Evolutionary conservation across 2,329 filamentous ascomycete species (phyloP).

Genomic region (Catunica adiposa): DNA sequence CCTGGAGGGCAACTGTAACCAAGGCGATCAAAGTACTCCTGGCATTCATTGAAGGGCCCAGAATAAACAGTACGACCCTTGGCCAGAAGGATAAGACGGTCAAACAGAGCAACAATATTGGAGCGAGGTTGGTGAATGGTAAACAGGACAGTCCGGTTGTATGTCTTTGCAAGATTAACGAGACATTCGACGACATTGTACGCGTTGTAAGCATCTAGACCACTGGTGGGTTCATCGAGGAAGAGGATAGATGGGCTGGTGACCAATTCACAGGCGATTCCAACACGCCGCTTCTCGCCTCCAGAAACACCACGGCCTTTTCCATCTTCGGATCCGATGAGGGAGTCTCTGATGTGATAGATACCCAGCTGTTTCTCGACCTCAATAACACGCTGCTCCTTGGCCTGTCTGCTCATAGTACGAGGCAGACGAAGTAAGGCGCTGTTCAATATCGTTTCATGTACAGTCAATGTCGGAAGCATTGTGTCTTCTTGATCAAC

Average conservation of each 20-base stretch:
- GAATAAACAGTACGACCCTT: constrained; percentile 86
- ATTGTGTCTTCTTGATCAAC: constrained; percentile 98
- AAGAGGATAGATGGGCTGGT: constrained; percentile 96
- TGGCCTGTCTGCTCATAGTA: constrained; percentile 75
- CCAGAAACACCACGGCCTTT: constrained; percentile 90
- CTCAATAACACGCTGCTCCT: constrained; percentile 79
- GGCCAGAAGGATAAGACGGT: constrained; percentile 79
- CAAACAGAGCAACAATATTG: constrained; percentile 94
- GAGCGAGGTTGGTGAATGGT: constrained; percentile 97
- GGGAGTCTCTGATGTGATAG: constrained; percentile 78
- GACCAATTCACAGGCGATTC: constrained; percentile 93
- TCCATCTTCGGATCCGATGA: constrained; percentile 92
- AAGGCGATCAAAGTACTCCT: constrained; percentile 79
- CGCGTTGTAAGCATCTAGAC: constrained; percentile 89
- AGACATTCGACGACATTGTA: constrained; percentile 97
- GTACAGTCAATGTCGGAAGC: constrained; percentile 86
- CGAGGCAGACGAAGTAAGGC: constrained; percentile 80
- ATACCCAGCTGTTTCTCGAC: constrained; percentile 95
- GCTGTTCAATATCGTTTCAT: constrained; percentile 93
- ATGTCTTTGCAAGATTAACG: constrained; percentile 84
- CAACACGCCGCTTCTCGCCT: constrained; percentile 88
- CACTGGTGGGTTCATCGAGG: constrained; percentile 91
- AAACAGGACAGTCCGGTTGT: constrained; percentile 93
- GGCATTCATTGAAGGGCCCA: constrained; percentile 73
- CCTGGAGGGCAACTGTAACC: constrained; percentile 89